phyloP scores from a whole-genome alignment of 805 yeast species.

The Lachancea thermotolerans region DNA sequence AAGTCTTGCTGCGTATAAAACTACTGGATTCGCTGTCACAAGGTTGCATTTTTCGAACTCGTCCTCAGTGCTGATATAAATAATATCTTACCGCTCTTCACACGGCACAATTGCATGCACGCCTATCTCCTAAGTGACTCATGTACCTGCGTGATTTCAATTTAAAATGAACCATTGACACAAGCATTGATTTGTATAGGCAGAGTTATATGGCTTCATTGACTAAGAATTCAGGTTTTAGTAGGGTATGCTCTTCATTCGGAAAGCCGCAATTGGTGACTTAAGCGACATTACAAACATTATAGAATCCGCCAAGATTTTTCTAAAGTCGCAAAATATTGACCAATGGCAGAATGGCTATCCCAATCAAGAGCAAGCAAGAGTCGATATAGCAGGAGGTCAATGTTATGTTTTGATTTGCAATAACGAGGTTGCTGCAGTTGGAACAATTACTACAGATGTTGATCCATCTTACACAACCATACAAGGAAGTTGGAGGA shows the following conservation, averaged over 20 bases:
- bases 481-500: constrained; percentile 1
- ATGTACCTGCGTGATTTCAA: too few relatives aligned
- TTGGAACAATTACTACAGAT: constrained; percentile 1
- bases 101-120: too few relatives aligned
- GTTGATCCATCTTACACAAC: constrained; percentile 2
- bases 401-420: constrained; percentile 1
- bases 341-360: constrained; percentile 6
- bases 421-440: constrained; percentile 1
- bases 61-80: too few relatives aligned
- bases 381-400: neutral
- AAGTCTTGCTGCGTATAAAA: too few relatives aligned
- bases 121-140: too few relatives aligned
- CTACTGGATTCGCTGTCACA: too few relatives aligned
- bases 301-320: neutral
- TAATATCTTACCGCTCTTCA: too few relatives aligned
- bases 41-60: too few relatives aligned
- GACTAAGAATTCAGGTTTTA: too few relatives aligned
- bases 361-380: neutral
- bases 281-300: neutral
- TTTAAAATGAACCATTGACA: too few relatives aligned
- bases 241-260: neutral
- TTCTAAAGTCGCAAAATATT: constrained; percentile 1
- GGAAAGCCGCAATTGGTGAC: neutral
- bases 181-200: too few relatives aligned
- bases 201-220: too few relatives aligned